Evolutionary conservation across 495 filamentous ascomycete genomes (phyloP).

Genomic region (Aspergillus indologenus): DNA sequence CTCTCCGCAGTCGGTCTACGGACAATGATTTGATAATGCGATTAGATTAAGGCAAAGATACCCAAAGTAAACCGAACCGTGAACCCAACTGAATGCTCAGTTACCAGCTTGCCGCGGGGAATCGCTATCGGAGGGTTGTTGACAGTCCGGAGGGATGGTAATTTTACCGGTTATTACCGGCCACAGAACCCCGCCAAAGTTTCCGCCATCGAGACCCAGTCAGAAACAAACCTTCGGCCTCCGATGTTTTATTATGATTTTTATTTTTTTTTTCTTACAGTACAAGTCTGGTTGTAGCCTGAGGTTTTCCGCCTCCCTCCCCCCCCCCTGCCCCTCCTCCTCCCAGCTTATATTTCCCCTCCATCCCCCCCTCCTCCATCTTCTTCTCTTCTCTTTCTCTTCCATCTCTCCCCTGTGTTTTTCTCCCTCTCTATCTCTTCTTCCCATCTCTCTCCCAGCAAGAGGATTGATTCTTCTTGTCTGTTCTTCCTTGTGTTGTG

Average conservation of each 20-base stretch:
- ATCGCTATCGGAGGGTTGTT: no score
- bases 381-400: conserved; percentile 15
- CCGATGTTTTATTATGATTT: no score
- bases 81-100: not conserved
- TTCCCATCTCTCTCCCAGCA: conserved; percentile 13
- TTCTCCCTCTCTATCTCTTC: conserved; percentile 7
- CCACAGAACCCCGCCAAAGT: not conserved
- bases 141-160: not conserved
- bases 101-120: not conserved
- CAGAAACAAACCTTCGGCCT: conserved; percentile 16
- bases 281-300: no score
- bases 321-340: conserved; percentile 27
- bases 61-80: not conserved
- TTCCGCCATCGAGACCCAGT: no score
- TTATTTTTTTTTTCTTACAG: no score
- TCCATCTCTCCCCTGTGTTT: conserved; percentile 11
- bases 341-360: conserved; percentile 21
- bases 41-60: not conserved
- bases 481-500: conserved; percentile 19
- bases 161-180: not conserved
- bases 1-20: not conserved
- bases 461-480: conserved; percentile 21
- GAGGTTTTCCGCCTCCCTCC: conserved; percentile 10
- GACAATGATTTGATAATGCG: not conserved
- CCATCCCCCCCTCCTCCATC: conserved; percentile 19